A percentile compares a stretch with the other conserved stretches of the same genome.
Evolutionary conservation across 2,329 filamentous ascomycete species (phyloP).

Genomic region (Colletotrichum orchidophilum): DNA sequence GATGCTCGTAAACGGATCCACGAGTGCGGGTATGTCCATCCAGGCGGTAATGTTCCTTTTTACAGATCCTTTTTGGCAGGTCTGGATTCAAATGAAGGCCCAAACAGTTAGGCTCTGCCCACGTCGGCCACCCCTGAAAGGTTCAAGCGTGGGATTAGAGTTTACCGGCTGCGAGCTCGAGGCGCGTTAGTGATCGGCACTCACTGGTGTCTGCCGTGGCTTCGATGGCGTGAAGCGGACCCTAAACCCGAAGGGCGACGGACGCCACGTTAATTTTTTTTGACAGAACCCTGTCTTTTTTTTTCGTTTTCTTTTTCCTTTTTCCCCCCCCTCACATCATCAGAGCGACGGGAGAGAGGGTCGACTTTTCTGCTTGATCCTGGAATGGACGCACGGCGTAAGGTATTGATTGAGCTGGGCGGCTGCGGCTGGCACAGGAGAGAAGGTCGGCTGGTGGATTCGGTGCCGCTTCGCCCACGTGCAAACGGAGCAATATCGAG

Average conservation of each 20-base stretch:
- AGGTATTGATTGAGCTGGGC: too few relatives aligned
- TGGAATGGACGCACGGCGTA: not conserved
- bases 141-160: slow-evolving; percentile 26
- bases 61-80: not conserved
- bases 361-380: not conserved
- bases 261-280: slow-evolving; percentile 4
- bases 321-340: too few relatives aligned
- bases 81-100: not conserved
- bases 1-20: slow-evolving; percentile 1
- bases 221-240: slow-evolving; percentile 21
- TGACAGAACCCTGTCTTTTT: not conserved
- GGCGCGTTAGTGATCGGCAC: slow-evolving; percentile 25
- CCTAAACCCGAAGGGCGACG: not conserved
- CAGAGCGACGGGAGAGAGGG: not conserved
- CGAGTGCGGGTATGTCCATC: slow-evolving; percentile 16
- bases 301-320: too few relatives aligned
- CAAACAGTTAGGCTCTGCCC: slow-evolving; percentile 19
- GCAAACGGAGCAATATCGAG: not conserved
- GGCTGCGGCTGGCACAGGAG: not conserved
- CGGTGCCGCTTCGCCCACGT: not conserved
- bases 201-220: slow-evolving; percentile 3
- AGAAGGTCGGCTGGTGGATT: not conserved
- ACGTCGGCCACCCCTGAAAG: slow-evolving; percentile 11
- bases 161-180: slow-evolving; percentile 22
- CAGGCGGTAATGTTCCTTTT: not conserved